A percentile compares a stretch with the other conserved stretches of the same genome.
Evolutionary conservation across 257 asterid species (phyloP).

Genomic region (Solanum arcanum): DNA sequence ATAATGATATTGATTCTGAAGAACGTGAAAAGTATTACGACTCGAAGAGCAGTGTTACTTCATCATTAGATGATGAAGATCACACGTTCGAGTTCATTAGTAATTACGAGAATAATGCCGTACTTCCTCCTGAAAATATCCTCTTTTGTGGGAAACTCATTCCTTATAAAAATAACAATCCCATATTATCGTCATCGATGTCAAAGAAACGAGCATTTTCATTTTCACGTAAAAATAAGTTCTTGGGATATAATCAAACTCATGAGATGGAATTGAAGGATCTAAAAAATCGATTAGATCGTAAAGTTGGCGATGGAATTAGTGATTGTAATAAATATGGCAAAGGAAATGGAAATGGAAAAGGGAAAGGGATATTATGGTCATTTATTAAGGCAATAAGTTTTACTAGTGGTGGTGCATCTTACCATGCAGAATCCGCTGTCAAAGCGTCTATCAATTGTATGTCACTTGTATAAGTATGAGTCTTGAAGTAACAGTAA

Average conservation of each 20-base stretch:
- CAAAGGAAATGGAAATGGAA: not conserved
- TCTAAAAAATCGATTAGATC: slow-evolving; percentile 46
- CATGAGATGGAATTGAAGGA: slow-evolving; percentile 36
- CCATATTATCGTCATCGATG: not conserved
- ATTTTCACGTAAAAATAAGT: not conserved
- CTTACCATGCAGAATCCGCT: slow-evolving; percentile 11
- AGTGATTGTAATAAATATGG: not conserved
- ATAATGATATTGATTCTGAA: not conserved
- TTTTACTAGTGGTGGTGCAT: slow-evolving; percentile 25
- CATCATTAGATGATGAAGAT: not conserved
- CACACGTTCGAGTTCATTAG: slow-evolving; percentile 8
- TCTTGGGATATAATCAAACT: slow-evolving; percentile 33
- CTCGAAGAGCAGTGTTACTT: not conserved
- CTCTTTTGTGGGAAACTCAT: slow-evolving; percentile 60
- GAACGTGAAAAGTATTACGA: not conserved
- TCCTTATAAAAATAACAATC: slow-evolving; percentile 14
- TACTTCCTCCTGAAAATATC: slow-evolving; percentile 19
- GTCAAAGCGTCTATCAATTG: slow-evolving; percentile 10
- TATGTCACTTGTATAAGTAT: not conserved
- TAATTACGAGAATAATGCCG: not conserved
- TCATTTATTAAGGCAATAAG: slow-evolving; percentile 48
- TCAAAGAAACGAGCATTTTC: not conserved
- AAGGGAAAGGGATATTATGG: slow-evolving; percentile 25
- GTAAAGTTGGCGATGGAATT: slow-evolving; percentile 9
- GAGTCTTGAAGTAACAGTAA: not conserved